phyloP scores from a whole-genome alignment of 495 filamentous ascomycete species.

The Trichoderma reesei region DNA sequence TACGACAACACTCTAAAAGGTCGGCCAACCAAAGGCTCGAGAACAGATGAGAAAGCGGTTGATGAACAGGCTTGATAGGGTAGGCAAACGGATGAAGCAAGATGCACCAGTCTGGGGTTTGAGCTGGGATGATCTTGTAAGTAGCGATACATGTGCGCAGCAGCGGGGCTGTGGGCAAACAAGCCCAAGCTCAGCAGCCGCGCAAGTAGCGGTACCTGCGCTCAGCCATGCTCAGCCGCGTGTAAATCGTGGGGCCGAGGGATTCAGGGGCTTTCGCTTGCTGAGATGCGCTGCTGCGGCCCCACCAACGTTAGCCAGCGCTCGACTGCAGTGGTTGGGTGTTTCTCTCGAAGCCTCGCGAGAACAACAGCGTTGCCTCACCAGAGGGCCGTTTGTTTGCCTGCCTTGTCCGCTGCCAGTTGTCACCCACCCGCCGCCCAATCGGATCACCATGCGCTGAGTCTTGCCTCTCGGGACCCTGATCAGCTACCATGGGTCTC shows the following conservation, averaged over 20 bases:
- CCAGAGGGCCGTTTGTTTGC: not conserved
- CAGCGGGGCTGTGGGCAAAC: not conserved
- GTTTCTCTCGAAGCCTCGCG: not conserved
- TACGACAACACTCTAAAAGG: too few relatives aligned
- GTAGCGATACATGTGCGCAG: not conserved
- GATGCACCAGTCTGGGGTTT: not conserved
- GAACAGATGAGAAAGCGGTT: not conserved
- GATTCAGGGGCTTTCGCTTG: not conserved
- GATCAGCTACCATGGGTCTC: conserved; percentile 20
- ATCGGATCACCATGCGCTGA: conserved; percentile 10
- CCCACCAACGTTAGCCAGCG: not conserved
- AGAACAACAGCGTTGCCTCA: not conserved
- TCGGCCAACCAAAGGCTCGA: too few relatives aligned
- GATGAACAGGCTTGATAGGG: not conserved
- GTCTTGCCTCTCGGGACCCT: not conserved
- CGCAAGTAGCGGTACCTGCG: not conserved
- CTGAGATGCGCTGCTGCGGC: not conserved
- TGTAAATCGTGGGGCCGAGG: conserved; percentile 4
- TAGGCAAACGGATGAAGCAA: not conserved
- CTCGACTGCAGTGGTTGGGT: too few relatives aligned
- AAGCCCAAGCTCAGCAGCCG: not conserved
- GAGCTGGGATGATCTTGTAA: too few relatives aligned
- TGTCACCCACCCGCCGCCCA: not conserved
- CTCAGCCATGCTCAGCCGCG: not conserved
- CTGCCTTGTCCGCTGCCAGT: not conserved